Base-by-base conservation (phyloP, 139 green algal species). In the Yamagishiella unicocca region DNA sequence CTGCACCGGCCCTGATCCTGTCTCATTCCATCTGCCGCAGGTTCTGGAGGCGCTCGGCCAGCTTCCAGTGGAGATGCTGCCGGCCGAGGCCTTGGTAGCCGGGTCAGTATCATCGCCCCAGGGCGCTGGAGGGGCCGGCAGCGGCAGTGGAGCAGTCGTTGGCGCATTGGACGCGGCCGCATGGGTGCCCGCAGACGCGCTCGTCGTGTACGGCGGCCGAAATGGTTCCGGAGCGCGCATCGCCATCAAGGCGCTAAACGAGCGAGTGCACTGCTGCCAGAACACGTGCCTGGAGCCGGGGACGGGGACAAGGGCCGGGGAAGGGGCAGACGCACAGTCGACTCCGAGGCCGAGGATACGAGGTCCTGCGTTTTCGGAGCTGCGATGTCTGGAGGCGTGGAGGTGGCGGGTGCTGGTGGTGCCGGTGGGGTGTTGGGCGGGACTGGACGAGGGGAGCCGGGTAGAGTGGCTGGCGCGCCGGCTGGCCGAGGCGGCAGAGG, bases 351-450 rank as follows among this genome's bases (percentile, higher is more conserved):
- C 53, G 53, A 14, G 79, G 61, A 40, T 85, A 8, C 79, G 79
- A 0, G 79, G 79, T 3, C 40, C 42, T 4, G 61, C 79, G 61
- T 40, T 85, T 43, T 53, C 79, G 42, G 79, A 85, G 79, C 42
- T 85, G 27, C 79, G 79, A 2, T 85, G 79, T 42, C 79, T 85
- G 61, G 61, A 62, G 79, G 24, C 19, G 4, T 85, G 79, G 79
- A 61, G 79, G 21, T 85, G 79, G 79, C n/a, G 22, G 61, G 61
- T 75, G 61, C 21, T 85, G 79, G 62, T 85, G 79, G 79, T 85
- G 61, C 79, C 79, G 61, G 50, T 85, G 58, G 42, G 61, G 40
- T 2, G 33, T 0, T 85, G 79, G 79, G 61, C 5, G 25, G 61
- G 2, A n/a, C 45, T 85, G 79, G 79, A 46, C 5, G 31, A 10